A percentile compares a stretch with the other conserved stretches of the same genome.
Conservation (phyloP, 768 basidiomycete species). For the Collybia sordida region DNA sequence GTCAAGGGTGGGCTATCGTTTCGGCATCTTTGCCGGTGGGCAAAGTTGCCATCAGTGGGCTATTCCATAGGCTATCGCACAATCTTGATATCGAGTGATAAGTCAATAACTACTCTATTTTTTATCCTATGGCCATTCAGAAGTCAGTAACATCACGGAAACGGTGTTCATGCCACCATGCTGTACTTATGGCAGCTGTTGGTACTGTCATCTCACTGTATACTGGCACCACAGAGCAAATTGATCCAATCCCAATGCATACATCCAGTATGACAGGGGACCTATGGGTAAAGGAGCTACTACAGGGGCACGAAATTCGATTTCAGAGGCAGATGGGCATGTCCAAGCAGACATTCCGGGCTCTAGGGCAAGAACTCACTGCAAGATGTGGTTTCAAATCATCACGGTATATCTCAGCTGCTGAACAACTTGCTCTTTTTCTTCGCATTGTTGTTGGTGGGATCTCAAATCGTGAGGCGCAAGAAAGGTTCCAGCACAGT, state of each 20-base stretch:
- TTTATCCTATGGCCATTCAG: background rate
- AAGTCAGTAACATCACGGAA: background rate
- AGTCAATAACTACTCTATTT: no score
- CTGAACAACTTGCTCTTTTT: slow-evolving; percentile 38
- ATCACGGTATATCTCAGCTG: slow-evolving; percentile 19
- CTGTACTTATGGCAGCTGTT: background rate
- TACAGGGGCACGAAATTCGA: slow-evolving; percentile 17
- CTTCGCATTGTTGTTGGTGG: slow-evolving; percentile 26
- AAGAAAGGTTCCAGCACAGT: slow-evolving; percentile 34
- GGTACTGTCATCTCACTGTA: background rate
- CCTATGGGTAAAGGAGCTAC: background rate
- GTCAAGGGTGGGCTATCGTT: no score
- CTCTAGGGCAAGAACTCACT: slow-evolving; percentile 20
- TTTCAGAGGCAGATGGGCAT: slow-evolving; percentile 22
- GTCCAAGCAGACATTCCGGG: slow-evolving; percentile 19
- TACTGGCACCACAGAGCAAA: background rate
- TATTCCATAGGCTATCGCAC: no score
- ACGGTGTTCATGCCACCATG: background rate
- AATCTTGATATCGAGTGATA: no score
- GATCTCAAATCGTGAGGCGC: slow-evolving; percentile 19
- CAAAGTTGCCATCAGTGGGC: no score
- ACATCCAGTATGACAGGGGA: background rate
- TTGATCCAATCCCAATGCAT: background rate
- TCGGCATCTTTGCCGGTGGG: no score
- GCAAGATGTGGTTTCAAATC: slow-evolving; percentile 10